These are phyloP conservation scores for Coniosporium tulheliwenetii DNA, from an alignment of 2,329 filamentous ascomycete species.

Conservation along the genomic window DNA sequence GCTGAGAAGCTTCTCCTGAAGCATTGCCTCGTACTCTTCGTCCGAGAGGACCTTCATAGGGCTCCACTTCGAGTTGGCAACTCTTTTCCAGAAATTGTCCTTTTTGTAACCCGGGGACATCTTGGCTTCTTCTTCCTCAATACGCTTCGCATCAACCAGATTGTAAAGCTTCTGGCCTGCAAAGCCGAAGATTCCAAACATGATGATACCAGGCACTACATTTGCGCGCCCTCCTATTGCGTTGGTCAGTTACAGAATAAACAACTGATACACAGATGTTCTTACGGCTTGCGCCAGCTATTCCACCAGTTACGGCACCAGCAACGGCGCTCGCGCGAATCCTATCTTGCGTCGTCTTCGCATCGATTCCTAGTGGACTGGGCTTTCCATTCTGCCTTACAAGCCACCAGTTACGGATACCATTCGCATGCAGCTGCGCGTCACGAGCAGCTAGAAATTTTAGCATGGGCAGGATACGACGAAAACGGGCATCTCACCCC, in stretches of 20 bases:
- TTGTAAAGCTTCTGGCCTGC: conserved; percentile 42
- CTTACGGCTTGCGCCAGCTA: conserved; percentile 26
- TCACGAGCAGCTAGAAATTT: too few relatives aligned
- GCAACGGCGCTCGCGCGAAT: conserved; percentile 53
- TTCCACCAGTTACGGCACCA: conserved; percentile 47
- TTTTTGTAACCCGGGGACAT: conserved; percentile 14
- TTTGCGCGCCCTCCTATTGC: conserved; percentile 37
- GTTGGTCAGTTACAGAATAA: conserved; percentile 1
- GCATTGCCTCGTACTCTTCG: conserved; percentile 54
- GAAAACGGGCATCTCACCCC: conserved; percentile 32
- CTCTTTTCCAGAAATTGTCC: conserved; percentile 30
- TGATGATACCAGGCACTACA: conserved; percentile 39
- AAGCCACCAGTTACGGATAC: too few relatives aligned
- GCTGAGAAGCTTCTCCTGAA: conserved; percentile 54
- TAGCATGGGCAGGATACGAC: too few relatives aligned
- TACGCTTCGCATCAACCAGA: conserved; percentile 30
- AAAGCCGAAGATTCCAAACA: conserved; percentile 43
- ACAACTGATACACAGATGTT: too few relatives aligned
- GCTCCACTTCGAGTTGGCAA: conserved; percentile 50
- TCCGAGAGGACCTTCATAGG: conserved; percentile 57
- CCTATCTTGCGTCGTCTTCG: conserved; percentile 36
- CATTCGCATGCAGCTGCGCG: too few relatives aligned
- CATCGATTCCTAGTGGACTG: too few relatives aligned
- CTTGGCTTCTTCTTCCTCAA: conserved; percentile 6
- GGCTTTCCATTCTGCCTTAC: too few relatives aligned